phyloP scores from a whole-genome alignment of 1,284 basidiomycete genomes.

The Malassezia dermatis region DNA sequence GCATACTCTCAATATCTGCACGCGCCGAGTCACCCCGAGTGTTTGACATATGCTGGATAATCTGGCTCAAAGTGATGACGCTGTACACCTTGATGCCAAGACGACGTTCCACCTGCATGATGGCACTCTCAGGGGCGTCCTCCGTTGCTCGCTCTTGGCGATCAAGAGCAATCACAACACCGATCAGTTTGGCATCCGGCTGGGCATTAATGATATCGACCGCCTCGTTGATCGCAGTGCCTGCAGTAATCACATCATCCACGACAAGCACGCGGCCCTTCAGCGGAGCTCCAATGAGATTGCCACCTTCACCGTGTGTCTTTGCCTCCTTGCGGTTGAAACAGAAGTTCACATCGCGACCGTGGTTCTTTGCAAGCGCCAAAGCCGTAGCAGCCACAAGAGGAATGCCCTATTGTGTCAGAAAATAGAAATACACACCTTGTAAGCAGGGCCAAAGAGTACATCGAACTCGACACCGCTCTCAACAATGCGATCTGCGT shows the following conservation, averaged over 20 bases:
- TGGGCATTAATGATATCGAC: slow-evolving; percentile 36
- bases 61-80: slow-evolving; percentile 68
- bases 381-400: slow-evolving; percentile 80
- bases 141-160: slow-evolving; percentile 68
- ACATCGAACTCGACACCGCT: slow-evolving; percentile 61
- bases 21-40: slow-evolving; percentile 52
- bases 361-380: slow-evolving; percentile 58
- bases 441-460: slow-evolving; percentile 94
- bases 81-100: slow-evolving; percentile 63
- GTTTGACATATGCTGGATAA: slow-evolving; percentile 69
- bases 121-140: slow-evolving; percentile 38
- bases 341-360: slow-evolving; percentile 65
- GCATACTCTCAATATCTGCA: slow-evolving; percentile 65
- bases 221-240: slow-evolving; percentile 50
- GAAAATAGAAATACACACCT: slow-evolving; percentile 46
- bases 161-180: slow-evolving; percentile 82
- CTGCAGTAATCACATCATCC: slow-evolving; percentile 94
- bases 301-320: slow-evolving; percentile 92
- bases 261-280: slow-evolving; percentile 65
- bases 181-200: slow-evolving; percentile 55
- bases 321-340: slow-evolving; percentile 95
- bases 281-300: slow-evolving; percentile 74
- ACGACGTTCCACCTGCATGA: slow-evolving; percentile 67
- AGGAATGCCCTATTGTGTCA: slow-evolving; percentile 60
- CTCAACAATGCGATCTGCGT: slow-evolving; percentile 63